Evolutionary conservation across 495 filamentous ascomycete genomes (phyloP).

Genomic region (Mycothermus thermophilus): DNA sequence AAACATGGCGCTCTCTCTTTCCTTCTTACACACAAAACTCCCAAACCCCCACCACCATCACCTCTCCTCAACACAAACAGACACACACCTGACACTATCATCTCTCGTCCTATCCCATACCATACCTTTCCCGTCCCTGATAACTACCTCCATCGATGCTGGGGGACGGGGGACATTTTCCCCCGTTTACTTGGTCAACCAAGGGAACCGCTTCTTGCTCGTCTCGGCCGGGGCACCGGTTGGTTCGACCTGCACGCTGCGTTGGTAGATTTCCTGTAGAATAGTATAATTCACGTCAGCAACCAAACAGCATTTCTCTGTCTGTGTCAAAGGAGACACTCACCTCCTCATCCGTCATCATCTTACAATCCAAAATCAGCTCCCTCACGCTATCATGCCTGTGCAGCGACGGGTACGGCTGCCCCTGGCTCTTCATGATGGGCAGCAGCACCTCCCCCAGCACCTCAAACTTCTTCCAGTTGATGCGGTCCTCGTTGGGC

Average conservation of each 20-base stretch:
- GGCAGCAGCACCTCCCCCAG: constrained; percentile 83
- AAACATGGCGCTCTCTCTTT: no score
- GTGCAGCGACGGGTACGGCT: constrained; percentile 58
- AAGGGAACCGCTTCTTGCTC: constrained; percentile 43
- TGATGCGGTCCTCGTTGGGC: constrained; percentile 61
- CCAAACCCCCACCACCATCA: no score
- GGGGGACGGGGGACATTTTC: no score
- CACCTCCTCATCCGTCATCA: constrained; percentile 49
- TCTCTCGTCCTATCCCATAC: no score
- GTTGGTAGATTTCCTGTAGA: constrained; percentile 50
- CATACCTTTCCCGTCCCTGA: no score
- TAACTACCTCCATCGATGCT: no score
- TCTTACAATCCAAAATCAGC: constrained; percentile 54
- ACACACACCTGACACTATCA: no score
- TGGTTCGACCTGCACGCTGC: constrained; percentile 42
- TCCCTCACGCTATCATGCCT: constrained; percentile 52
- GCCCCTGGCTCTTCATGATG: constrained; percentile 79
- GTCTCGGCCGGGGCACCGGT: constrained; percentile 22
- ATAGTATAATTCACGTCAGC: no score
- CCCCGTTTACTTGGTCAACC: constrained; percentile 41
- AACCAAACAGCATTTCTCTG: no score
- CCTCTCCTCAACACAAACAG: no score
- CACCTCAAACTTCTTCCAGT: constrained; percentile 98
- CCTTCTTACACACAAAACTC: no score
- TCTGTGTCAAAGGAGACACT: constrained; percentile 9